Conservation (phyloP, 2,329 filamentous ascomycete species). For the Colletotrichum aenigma region DNA sequence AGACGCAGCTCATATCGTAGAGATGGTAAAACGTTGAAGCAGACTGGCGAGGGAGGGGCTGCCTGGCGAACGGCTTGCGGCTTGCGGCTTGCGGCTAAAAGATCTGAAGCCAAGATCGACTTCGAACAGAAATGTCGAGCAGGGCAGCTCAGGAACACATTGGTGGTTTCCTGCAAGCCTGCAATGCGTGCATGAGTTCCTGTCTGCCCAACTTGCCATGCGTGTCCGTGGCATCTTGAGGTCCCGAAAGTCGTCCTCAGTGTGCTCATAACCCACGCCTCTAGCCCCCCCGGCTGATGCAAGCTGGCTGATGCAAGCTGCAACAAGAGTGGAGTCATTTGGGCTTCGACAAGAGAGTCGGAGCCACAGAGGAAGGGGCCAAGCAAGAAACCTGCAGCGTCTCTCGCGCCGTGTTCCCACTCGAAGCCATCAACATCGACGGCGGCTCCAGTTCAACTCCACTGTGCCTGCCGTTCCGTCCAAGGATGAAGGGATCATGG, state of each 20-base stretch:
- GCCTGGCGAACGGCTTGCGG: neutral
- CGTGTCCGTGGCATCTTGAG: neutral
- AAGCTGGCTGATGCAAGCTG: conserved; percentile 10
- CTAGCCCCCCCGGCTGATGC: neutral
- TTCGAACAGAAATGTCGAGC: neutral
- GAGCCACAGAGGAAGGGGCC: neutral
- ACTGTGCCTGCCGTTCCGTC: conserved; percentile 2
- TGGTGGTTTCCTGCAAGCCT: neutral
- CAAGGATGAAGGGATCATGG: neutral
- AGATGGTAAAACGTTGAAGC: neutral
- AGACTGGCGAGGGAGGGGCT: neutral
- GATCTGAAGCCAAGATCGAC: neutral
- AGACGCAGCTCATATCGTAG: neutral
- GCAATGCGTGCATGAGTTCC: neutral
- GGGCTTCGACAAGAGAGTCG: neutral
- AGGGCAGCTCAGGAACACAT: neutral
- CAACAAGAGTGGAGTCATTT: neutral
- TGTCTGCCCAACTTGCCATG: neutral
- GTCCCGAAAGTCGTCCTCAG: neutral
- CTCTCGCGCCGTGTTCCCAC: conserved; percentile 1
- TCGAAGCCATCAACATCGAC: neutral
- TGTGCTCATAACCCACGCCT: neutral
- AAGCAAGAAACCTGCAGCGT: neutral
- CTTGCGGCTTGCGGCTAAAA: neutral
- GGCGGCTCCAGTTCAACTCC: conserved; percentile 1